phyloP scores from a whole-genome alignment of 768 basidiomycete species.

The Rhodotorula paludigena region DNA sequence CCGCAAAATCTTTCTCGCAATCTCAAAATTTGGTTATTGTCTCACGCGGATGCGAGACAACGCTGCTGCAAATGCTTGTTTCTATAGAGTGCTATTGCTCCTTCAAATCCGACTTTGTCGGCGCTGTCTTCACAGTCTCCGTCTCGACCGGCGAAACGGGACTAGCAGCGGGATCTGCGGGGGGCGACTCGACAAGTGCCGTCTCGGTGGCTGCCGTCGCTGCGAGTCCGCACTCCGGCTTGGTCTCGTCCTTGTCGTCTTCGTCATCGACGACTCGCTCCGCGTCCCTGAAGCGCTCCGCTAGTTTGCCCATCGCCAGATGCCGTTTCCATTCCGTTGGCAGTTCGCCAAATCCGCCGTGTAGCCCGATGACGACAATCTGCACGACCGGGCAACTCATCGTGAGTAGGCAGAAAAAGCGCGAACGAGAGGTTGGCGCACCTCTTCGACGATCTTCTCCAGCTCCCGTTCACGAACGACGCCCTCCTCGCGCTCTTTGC shows the following conservation, averaged over 20 bases:
- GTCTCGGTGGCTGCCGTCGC: too few species aligned
- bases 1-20: too few species aligned
- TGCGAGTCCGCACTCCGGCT: neutral
- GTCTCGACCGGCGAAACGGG: too few species aligned
- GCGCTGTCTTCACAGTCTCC: too few species aligned
- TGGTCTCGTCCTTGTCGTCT: constrained; percentile 10
- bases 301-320: constrained; percentile 12
- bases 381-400: neutral
- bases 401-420: neutral
- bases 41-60: too few species aligned
- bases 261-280: constrained; percentile 15
- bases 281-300: constrained; percentile 3
- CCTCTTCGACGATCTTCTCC: constrained; percentile 31
- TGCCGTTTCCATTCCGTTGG: constrained; percentile 22
- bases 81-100: too few species aligned
- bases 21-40: too few species aligned
- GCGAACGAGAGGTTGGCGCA: neutral
- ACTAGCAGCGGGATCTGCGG: too few species aligned
- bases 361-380: constrained; percentile 35
- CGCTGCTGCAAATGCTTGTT: too few species aligned
- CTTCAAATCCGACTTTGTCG: too few species aligned
- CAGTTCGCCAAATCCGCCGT: constrained; percentile 31
- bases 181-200: too few species aligned
- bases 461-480: constrained; percentile 15
- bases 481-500: neutral